phyloP scores from a whole-genome alignment of 2,329 filamentous ascomycete species.

The Paraphaeosphaeria sporulosa region DNA sequence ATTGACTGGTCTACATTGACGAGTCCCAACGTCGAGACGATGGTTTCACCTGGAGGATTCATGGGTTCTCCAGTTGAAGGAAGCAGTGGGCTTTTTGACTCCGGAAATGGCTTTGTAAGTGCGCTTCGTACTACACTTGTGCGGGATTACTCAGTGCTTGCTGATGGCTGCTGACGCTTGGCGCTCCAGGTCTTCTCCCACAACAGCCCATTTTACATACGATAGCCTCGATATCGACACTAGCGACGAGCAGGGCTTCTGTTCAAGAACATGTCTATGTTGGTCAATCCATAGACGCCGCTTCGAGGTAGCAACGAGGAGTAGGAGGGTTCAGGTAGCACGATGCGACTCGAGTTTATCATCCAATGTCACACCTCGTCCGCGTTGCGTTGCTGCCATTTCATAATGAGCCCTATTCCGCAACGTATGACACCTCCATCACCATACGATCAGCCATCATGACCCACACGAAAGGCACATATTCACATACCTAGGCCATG shows the following conservation, averaged over 20 bases:
- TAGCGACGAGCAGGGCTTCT: conserved; percentile 1
- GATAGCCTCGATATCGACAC: conserved; percentile 11
- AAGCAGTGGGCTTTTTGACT: conserved; percentile 25
- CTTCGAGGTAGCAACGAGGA: neutral
- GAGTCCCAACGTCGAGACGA: conserved; percentile 13
- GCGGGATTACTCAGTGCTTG: conserved; percentile 15
- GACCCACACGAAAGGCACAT: too few species aligned
- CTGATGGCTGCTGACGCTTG: conserved; percentile 29
- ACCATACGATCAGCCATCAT: too few species aligned
- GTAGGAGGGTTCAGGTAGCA: neutral
- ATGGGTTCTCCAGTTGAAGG: conserved; percentile 12
- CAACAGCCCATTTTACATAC: conserved; percentile 26
- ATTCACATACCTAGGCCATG: too few species aligned
- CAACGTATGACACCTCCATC: neutral
- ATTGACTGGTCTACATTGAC: conserved; percentile 38
- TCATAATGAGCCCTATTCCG: neutral
- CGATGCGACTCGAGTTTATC: neutral
- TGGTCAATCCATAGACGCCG: conserved; percentile 12
- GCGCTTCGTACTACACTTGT: conserved; percentile 12
- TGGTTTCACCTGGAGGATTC: conserved; percentile 3
- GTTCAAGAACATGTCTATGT: neutral
- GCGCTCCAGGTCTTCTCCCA: conserved; percentile 24
- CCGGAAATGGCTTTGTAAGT: conserved; percentile 29
- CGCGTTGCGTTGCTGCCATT: neutral
- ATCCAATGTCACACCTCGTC: neutral